Base-by-base conservation (phyloP, 2,329 filamentous ascomycete species). In the Alternaria sp. region DNA sequence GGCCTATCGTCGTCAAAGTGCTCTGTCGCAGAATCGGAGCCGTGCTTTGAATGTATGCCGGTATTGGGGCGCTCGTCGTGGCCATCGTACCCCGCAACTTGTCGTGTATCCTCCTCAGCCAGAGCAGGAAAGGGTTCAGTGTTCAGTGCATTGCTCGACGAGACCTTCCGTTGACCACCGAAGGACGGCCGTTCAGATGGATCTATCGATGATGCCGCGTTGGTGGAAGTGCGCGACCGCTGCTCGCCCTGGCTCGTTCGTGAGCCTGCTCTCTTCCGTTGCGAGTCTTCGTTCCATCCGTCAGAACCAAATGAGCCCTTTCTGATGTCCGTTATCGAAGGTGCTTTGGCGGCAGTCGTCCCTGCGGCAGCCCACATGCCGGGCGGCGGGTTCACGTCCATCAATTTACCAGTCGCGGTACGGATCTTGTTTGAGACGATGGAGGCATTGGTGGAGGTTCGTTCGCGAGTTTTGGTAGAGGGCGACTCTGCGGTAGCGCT, bases 341-440 rank as follows among this genome's bases (percentile, higher is more conserved):
- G 82, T 13, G 82, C 81, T 64, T 76, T 80, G 9, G 81, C 75
- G 13, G 77, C 81, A 6, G 75, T 75, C 8, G 69, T 73, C 12
- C 81, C 82, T 2, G 81, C 81, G 1, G 83, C 82, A n/a, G 82
- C 81, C 81, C 79, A 81, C 76, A 82, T 81, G 44, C 81, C 80
- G 0, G 77, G 75, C 4, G 81, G 81, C 8, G 77, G 74, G 49
- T 78, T 68, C 7, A 79, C 72, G 23, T 81, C 77, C 67, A 81
- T 79, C 30, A 79, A 62, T 63, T 75, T 80, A 57, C 79, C 69
- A 43, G 77, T 80, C 5, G 77, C 79, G 19, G 74, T 68, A 8
- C 78, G 77, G 28, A 81, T 66, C 17, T 73, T 73, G 55, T 58
- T 73, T 12, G 77, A 77, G 4, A 69, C 65, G 36, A 67, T 65